phyloP scores from a whole-genome alignment of 2,329 filamentous ascomycete genomes.

The Trematosphaeria pertusa region DNA sequence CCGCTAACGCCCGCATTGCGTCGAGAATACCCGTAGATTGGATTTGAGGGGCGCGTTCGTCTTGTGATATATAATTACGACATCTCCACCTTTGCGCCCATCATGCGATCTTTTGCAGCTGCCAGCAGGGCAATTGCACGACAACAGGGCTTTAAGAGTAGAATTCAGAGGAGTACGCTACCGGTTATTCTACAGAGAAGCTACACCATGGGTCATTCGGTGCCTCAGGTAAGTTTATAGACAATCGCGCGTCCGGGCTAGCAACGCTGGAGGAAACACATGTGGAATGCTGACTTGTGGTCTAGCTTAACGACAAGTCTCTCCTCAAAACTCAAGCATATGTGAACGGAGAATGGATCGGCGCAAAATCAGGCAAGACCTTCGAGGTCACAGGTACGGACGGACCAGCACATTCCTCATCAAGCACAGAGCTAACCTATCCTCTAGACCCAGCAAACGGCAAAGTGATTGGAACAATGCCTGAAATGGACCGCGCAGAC shows the following conservation, averaged over 20 bases:
- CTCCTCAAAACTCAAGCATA: slow-evolving; percentile 86
- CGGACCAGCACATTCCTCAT: neutral
- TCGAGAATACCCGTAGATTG: neutral
- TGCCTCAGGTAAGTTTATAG: slow-evolving; percentile 47
- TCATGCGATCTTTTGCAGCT: slow-evolving; percentile 43
- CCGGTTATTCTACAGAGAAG: slow-evolving; percentile 45
- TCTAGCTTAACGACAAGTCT: slow-evolving; percentile 56
- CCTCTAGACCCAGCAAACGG: slow-evolving; percentile 79
- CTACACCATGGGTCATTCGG: slow-evolving; percentile 54
- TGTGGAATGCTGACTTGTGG: slow-evolving; percentile 18
- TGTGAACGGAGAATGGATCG: slow-evolving; percentile 92
- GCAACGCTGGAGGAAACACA: too few species aligned
- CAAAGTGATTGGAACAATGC: slow-evolving; percentile 79
- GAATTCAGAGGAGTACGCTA: slow-evolving; percentile 39
- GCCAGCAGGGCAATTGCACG: slow-evolving; percentile 39
- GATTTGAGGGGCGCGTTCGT: slow-evolving; percentile 1
- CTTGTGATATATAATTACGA: slow-evolving; percentile 2
- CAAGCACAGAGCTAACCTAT: too few species aligned
- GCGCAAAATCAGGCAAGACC: slow-evolving; percentile 84
- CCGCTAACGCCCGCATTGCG: neutral
- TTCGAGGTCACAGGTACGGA: slow-evolving; percentile 74
- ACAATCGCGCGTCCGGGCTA: neutral
- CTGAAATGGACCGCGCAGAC: slow-evolving; percentile 82
- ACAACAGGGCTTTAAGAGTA: slow-evolving; percentile 38
- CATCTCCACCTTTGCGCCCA: slow-evolving; percentile 3